phyloP scores from a whole-genome alignment of 2,329 filamentous ascomycete genomes.

The Colletotrichum sp. region DNA sequence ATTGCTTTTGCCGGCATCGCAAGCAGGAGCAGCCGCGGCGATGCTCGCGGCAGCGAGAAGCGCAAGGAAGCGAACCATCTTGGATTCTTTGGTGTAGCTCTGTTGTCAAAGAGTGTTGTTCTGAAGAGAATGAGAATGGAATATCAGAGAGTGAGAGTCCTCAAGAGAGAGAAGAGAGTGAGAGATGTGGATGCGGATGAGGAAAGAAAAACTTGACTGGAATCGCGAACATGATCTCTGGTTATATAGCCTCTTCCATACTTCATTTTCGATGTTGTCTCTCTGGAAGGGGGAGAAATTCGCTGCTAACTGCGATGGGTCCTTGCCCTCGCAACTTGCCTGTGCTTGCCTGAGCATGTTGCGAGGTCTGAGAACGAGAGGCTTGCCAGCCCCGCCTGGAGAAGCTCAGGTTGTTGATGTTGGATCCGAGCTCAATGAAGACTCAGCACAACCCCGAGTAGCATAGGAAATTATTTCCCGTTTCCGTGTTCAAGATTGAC shows the following conservation, averaged over 20 bases:
- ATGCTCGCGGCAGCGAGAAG: not conserved
- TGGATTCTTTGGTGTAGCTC: not conserved
- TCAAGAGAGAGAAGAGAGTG: not conserved
- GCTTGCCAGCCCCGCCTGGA: not conserved
- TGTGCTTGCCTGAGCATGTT: not conserved
- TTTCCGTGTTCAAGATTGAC: not conserved
- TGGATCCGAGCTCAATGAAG: not conserved
- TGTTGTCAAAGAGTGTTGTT: not conserved
- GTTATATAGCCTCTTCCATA: not conserved
- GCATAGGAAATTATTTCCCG: not conserved
- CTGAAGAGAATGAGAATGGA: not conserved
- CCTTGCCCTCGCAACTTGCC: not conserved
- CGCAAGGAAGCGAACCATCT: not conserved
- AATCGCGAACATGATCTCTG: not conserved
- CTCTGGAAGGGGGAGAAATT: not conserved
- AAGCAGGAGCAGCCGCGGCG: not conserved
- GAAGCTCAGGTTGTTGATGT: not conserved
- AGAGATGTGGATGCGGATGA: not conserved
- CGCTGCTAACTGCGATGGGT: not conserved
- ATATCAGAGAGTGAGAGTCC: not conserved
- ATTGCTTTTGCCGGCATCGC: not conserved
- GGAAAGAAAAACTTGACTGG: not conserved
- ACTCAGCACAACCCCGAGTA: not conserved
- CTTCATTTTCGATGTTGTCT: not conserved
- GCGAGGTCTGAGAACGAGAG: not conserved